Conservation (phyloP, 2,329 filamentous ascomycete species). For the Polychaeton citri region DNA sequence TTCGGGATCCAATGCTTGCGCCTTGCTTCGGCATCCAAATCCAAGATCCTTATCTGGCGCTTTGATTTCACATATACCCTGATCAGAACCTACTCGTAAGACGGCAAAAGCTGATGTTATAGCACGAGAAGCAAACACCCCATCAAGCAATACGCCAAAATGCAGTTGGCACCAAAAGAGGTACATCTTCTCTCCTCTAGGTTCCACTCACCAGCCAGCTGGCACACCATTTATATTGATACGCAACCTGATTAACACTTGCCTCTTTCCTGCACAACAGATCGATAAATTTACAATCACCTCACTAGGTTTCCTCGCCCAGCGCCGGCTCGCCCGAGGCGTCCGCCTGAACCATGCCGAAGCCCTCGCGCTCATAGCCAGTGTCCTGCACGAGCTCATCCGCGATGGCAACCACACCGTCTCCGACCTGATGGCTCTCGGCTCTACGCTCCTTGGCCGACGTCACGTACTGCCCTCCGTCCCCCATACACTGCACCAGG, state of each 20-base stretch:
- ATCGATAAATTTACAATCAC: constrained; percentile 93
- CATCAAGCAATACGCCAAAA: constrained; percentile 9
- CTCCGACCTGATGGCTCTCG: constrained; percentile 83
- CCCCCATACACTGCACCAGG: constrained; percentile 60
- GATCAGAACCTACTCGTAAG: too few relatives aligned
- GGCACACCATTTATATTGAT: neutral
- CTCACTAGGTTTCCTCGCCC: constrained; percentile 75
- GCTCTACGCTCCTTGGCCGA: constrained; percentile 82
- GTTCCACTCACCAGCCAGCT: neutral
- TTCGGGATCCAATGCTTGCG: too few relatives aligned
- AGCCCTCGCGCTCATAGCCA: constrained; percentile 71
- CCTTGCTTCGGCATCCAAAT: too few relatives aligned
- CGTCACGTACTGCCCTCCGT: constrained; percentile 83
- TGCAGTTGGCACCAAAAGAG: constrained; percentile 25
- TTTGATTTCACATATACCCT: too few relatives aligned
- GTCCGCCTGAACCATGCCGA: constrained; percentile 84
- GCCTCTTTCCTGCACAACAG: constrained; percentile 31
- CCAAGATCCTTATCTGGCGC: too few relatives aligned
- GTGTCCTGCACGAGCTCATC: constrained; percentile 87
- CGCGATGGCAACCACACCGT: constrained; percentile 91
- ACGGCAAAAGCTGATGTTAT: too few relatives aligned
- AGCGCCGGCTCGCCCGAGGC: constrained; percentile 74
- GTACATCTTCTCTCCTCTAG: constrained; percentile 8
- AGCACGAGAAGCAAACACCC: too few relatives aligned
- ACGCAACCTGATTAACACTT: neutral